A percentile compares a stretch with the other conserved stretches of the same genome.
Evolutionary conservation across 2,329 filamentous ascomycete species (phyloP).

Genomic region (Ophiostoma populinum): DNA sequence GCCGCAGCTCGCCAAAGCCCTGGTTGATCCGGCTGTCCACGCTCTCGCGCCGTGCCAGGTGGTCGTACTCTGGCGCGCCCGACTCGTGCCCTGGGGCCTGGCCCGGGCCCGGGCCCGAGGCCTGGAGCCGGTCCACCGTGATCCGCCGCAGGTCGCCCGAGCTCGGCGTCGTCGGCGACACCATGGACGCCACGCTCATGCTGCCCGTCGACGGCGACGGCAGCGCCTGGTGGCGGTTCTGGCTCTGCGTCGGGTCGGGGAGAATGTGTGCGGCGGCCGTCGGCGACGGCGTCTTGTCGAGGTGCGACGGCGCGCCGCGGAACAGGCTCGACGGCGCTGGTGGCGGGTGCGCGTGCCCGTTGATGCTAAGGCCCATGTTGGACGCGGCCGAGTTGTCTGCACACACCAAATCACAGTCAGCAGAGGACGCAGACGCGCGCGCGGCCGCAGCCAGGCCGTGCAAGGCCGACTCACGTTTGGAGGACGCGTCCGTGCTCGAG

Average conservation of each 20-base stretch:
- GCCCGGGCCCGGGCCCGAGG: constrained; percentile 25
- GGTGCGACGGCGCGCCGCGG: constrained; percentile 7
- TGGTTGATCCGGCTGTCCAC: constrained; percentile 66
- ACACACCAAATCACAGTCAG: neutral
- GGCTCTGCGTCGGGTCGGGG: constrained; percentile 19
- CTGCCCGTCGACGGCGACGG: constrained; percentile 38
- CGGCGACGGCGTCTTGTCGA: constrained; percentile 47
- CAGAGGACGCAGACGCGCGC: constrained; percentile 2
- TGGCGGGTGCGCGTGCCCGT: no score
- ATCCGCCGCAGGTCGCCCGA: constrained; percentile 26
- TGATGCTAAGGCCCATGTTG: no score
- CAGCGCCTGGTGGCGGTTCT: constrained; percentile 19
- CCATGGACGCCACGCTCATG: constrained; percentile 51
- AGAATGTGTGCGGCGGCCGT: constrained; percentile 30
- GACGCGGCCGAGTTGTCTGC: constrained; percentile 28
- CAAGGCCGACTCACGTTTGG: constrained; percentile 27
- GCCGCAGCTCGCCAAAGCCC: constrained; percentile 49
- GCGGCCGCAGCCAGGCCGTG: constrained; percentile 6
- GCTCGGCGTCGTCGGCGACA: constrained; percentile 38
- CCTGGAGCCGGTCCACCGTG: constrained; percentile 20
- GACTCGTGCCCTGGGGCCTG: constrained; percentile 5
- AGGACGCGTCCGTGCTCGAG: constrained; percentile 29
- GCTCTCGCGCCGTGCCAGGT: constrained; percentile 50
- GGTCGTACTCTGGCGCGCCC: constrained; percentile 8
- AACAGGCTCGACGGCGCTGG: constrained; percentile 4